Evolutionary conservation across 306 rosid species (phyloP).

Genomic region (Cicer cuneatum): DNA sequence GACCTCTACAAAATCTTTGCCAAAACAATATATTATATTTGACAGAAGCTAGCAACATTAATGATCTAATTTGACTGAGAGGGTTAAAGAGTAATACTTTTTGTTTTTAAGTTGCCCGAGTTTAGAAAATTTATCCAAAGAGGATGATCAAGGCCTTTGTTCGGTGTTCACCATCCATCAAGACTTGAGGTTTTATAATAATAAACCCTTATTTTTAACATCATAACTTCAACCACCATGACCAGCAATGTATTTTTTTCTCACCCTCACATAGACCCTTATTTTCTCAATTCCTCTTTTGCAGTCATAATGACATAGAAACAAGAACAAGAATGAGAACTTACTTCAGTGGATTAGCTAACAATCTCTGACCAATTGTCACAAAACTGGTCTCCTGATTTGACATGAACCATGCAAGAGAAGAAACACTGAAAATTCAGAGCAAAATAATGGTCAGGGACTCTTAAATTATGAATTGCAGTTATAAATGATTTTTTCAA

Average conservation of each 20-base stretch:
- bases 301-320: background rate
- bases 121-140: background rate
- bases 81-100: conserved; percentile 4
- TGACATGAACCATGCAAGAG: conserved; percentile 99
- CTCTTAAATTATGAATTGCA: background rate
- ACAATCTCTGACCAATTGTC: conserved; percentile 94
- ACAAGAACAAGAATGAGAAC: conserved; percentile 41
- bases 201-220: background rate
- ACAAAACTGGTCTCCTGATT: conserved; percentile 99
- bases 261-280: conserved; percentile 6
- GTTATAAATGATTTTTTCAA: background rate
- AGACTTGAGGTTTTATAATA: conserved; percentile 25
- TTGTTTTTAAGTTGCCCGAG: background rate
- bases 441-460: conserved; percentile 47
- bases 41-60: conserved; percentile 25
- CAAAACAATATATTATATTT: conserved; percentile 19
- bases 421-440: conserved; percentile 84
- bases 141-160: conserved; percentile 20
- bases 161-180: conserved; percentile 10
- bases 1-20: conserved; percentile 11
- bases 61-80: background rate
- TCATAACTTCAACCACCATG: conserved; percentile 1
- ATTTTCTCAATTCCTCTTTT: background rate
- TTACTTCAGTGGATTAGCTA: conserved; percentile 95
- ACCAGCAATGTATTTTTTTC: conserved; percentile 10